A percentile compares a stretch with the other conserved stretches of the same genome.
These are phyloP conservation scores for Chlorella sp. DNA, from an alignment of 139 green algal genomes.

Conservation along the genomic window DNA sequence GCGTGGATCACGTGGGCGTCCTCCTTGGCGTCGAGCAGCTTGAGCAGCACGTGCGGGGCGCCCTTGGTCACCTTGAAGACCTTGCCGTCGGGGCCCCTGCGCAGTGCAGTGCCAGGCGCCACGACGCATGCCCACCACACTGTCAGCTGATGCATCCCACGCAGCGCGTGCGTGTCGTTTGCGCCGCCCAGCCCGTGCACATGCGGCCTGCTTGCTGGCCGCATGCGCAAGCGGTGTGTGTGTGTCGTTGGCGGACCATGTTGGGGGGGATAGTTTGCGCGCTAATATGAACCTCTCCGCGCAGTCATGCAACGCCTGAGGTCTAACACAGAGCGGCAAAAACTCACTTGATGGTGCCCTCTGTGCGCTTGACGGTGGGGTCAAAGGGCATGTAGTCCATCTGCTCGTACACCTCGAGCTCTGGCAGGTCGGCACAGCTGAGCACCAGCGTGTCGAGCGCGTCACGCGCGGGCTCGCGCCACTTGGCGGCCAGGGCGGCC, in stretches of 20 bases:
- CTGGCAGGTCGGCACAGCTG: slow-evolving; percentile 39
- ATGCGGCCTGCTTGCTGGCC: no score
- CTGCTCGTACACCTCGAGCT: slow-evolving; percentile 26
- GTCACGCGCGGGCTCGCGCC: slow-evolving; percentile 79
- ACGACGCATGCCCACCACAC: no score
- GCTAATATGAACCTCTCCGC: no score
- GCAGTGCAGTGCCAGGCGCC: not conserved
- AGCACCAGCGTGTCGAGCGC: slow-evolving; percentile 81
- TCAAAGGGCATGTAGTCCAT: slow-evolving; percentile 85
- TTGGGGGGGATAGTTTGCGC: no score
- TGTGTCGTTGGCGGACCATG: no score
- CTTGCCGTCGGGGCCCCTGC: slow-evolving; percentile 31
- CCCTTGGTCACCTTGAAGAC: slow-evolving; percentile 76
- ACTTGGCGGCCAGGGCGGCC: slow-evolving; percentile 77
- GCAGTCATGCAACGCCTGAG: no score
- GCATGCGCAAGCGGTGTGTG: no score
- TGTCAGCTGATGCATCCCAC: no score
- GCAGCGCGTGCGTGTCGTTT: no score
- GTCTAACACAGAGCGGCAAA: no score
- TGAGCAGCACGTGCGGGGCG: slow-evolving; percentile 42
- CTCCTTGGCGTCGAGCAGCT: slow-evolving; percentile 13
- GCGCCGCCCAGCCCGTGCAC: no score
- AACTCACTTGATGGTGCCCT: slow-evolving; percentile 25
- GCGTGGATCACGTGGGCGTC: slow-evolving; percentile 20
- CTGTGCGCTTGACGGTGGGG: slow-evolving; percentile 80